These are phyloP conservation scores for Cyanodermella asteris DNA, from an alignment of 2,329 filamentous ascomycete species.

Conservation along the genomic window DNA sequence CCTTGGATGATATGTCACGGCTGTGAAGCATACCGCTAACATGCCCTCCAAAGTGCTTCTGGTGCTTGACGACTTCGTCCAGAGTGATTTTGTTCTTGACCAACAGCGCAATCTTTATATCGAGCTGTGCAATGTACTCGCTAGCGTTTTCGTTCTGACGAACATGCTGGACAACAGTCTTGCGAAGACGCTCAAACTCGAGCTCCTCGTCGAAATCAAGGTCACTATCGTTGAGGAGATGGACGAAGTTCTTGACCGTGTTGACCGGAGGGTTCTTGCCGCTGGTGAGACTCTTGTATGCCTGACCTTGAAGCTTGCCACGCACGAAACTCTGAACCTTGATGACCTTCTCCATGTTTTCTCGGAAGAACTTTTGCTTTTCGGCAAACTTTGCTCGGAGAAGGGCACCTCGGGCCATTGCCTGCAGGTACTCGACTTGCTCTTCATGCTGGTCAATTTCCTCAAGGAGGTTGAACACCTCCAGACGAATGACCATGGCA, in stretches of 20 bases:
- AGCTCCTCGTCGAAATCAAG: conserved; percentile 98
- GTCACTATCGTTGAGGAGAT: conserved; percentile 90
- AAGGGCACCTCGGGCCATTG: conserved; percentile 48
- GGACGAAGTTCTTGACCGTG: conserved; percentile 94
- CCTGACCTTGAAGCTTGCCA: conserved; percentile 86
- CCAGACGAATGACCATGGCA: conserved; percentile 55
- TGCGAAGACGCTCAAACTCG: conserved; percentile 83
- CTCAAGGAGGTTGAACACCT: conserved; percentile 50
- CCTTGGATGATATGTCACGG: conserved; percentile 66
- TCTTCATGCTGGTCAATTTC: conserved; percentile 70
- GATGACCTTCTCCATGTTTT: conserved; percentile 98
- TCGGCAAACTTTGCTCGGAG: conserved; percentile 58
- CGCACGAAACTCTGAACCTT: conserved; percentile 96
- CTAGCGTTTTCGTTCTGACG: conserved; percentile 92
- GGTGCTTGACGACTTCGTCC: conserved; percentile 91
- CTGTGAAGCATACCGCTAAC: conserved; percentile 69
- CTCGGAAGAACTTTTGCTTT: conserved; percentile 70
- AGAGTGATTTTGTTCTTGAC: conserved; percentile 99
- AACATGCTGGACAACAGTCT: conserved; percentile 85
- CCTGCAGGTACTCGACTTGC: conserved; percentile 51
- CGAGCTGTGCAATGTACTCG: conserved; percentile 93
- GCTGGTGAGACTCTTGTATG: conserved; percentile 88
- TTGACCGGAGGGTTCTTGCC: conserved; percentile 94
- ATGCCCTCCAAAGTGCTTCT: conserved; percentile 85
- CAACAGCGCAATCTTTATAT: conserved; percentile 94